These are phyloP conservation scores for Psilocybe tampanensis DNA, from an alignment of 768 basidiomycete genomes.

Conservation along the genomic window DNA sequence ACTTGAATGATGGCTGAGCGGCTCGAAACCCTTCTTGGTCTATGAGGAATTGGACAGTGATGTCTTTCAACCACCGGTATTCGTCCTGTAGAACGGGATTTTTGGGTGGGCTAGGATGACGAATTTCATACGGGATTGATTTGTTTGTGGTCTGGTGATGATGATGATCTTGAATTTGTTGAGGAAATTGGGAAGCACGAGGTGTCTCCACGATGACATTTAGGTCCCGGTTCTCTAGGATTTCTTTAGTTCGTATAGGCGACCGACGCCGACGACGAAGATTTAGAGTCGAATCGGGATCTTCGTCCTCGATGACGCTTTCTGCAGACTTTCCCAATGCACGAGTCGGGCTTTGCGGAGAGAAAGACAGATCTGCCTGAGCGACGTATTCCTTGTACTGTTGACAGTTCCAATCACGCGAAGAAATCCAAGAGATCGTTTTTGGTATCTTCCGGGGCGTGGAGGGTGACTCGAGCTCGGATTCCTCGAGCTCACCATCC, in stretches of 20 bases:
- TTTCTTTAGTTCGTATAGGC: background rate
- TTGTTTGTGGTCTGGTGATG: no score
- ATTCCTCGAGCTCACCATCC: background rate
- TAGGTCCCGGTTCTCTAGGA: conserved; percentile 4
- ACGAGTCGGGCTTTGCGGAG: background rate
- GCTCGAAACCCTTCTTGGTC: conserved; percentile 86
- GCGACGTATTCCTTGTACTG: conserved; percentile 19
- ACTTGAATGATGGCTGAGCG: conserved; percentile 58
- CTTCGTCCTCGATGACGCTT: background rate
- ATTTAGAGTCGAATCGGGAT: background rate
- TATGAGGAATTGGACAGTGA: conserved; percentile 64
- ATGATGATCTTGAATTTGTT: background rate
- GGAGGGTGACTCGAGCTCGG: background rate
- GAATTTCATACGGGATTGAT: background rate
- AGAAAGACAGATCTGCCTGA: background rate
- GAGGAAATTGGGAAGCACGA: conserved; percentile 7
- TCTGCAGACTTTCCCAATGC: background rate
- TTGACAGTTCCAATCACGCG: conserved; percentile 20
- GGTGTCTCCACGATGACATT: conserved; percentile 11
- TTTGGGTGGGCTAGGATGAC: background rate
- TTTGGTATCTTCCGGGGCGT: conserved; percentile 15
- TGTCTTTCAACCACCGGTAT: conserved; percentile 56
- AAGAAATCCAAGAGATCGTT: conserved; percentile 25
- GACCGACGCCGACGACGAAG: background rate
- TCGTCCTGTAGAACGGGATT: conserved; percentile 29